Percentiles rank a stretch among this genome's conserved stretches.
Conservation (phyloP, 306 rosid species). For the Vachellia collinsii region DNA sequence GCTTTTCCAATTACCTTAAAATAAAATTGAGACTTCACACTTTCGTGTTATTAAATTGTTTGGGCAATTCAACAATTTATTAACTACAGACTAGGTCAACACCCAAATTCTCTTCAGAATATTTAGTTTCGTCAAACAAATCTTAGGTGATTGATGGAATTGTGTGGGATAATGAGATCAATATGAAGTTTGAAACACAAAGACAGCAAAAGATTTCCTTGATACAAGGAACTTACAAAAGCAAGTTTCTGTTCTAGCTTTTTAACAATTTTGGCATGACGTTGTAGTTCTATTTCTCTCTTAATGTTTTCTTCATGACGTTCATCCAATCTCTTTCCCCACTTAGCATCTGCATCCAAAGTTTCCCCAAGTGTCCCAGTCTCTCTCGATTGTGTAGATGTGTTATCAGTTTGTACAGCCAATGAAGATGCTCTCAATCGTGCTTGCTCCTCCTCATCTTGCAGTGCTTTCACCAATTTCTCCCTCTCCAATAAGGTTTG, state of each 20-base stretch:
- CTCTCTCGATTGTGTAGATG: constrained; percentile 60
- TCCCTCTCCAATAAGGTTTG: constrained; percentile 84
- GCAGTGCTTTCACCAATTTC: constrained; percentile 70
- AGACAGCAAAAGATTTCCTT: constrained; percentile 29
- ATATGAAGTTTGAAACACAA: constrained; percentile 19
- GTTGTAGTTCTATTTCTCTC: constrained; percentile 63
- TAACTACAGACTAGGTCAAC: neutral
- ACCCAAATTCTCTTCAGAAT: neutral
- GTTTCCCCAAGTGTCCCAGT: constrained; percentile 89
- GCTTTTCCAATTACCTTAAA: constrained; percentile 9
- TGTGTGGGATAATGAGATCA: neutral
- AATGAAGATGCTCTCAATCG: constrained; percentile 83
- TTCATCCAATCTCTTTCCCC: constrained; percentile 80
- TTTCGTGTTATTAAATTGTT: constrained; percentile 23
- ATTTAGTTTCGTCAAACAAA: constrained; percentile 14
- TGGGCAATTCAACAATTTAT: constrained; percentile 7
- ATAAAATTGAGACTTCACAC: constrained; percentile 12
- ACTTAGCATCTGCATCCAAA: constrained; percentile 86
- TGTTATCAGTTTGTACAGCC: constrained; percentile 49
- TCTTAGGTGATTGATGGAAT: neutral
- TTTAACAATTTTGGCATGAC: constrained; percentile 66
- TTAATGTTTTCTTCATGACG: constrained; percentile 62
- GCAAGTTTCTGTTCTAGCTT: constrained; percentile 81
- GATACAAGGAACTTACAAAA: constrained; percentile 60
- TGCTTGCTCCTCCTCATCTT: constrained; percentile 95